These are phyloP conservation scores for Pelargonium fulgidum DNA, from an alignment of 441 rosid genomes.

Conservation along the genomic window DNA sequence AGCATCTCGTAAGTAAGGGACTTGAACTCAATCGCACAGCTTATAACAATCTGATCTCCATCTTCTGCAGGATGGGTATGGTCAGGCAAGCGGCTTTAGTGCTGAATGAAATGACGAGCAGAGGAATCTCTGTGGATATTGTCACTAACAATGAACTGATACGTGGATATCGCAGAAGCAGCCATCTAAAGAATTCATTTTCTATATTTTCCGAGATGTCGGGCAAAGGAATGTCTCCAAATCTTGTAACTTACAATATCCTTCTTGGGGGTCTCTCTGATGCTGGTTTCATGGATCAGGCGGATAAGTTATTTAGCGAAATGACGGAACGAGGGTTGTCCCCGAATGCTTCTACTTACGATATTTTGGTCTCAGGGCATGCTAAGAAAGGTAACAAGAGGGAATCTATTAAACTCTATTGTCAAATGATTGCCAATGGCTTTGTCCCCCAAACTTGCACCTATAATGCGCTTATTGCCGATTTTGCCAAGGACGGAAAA, in stretches of 20 bases:
- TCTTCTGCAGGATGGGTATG: constrained; percentile 76
- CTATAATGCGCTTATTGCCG: constrained; percentile 64
- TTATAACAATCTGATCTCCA: constrained; percentile 58
- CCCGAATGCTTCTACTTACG: constrained; percentile 59
- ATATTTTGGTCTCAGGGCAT: constrained; percentile 60
- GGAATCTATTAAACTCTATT: constrained; percentile 56
- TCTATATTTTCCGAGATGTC: constrained; percentile 47
- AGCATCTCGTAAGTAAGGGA: constrained; percentile 49
- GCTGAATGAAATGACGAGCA: constrained; percentile 45
- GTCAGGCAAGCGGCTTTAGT: constrained; percentile 58
- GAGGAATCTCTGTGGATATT: constrained; percentile 45
- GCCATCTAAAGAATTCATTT: constrained; percentile 48
- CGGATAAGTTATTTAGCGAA: constrained; percentile 41
- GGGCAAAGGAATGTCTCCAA: constrained; percentile 48
- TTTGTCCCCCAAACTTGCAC: constrained; percentile 72
- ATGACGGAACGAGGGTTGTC: constrained; percentile 56
- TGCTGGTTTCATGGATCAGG: constrained; percentile 45
- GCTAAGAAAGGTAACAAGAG: constrained; percentile 62
- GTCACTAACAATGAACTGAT: constrained; percentile 74
- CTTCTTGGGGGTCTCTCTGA: constrained; percentile 55
- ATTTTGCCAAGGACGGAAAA: constrained; percentile 57
- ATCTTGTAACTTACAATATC: constrained; percentile 58
- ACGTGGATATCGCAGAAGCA: constrained; percentile 52
- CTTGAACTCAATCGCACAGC: constrained; percentile 46
- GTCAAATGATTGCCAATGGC: constrained; percentile 73